A percentile compares a stretch with the other conserved stretches of the same genome.
These are phyloP conservation scores for Auricularia auricula-judae DNA, from an alignment of 768 basidiomycete species.

Conservation along the genomic window DNA sequence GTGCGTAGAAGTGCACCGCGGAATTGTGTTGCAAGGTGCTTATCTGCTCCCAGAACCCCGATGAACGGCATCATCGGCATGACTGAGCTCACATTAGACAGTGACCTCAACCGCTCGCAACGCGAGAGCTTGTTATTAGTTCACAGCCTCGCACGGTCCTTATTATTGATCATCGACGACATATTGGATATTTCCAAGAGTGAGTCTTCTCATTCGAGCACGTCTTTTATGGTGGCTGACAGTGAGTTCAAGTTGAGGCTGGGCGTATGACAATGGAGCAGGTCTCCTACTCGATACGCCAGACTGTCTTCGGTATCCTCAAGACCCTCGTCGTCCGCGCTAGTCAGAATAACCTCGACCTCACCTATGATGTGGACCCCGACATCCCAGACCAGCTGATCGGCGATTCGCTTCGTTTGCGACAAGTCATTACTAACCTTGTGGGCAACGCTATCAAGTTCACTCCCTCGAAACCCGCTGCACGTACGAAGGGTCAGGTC, in stretches of 20 bases:
- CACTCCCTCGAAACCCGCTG: constrained; percentile 62
- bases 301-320: constrained; percentile 92
- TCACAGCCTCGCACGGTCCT: constrained; percentile 83
- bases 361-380: constrained; percentile 92
- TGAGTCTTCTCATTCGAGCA: constrained; percentile 29
- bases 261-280: constrained; percentile 99
- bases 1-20: constrained; percentile 32
- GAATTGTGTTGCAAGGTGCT: not conserved
- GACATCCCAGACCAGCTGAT: constrained; percentile 95
- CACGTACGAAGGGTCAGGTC: constrained; percentile 68
- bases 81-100: constrained; percentile 96
- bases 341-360: constrained; percentile 89
- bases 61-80: constrained; percentile 99
- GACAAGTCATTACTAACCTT: constrained; percentile 92
- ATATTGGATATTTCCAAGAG: constrained; percentile 99
- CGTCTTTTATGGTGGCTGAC: not conserved
- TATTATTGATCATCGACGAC: constrained; percentile 96
- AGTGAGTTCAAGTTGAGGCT: constrained; percentile 65
- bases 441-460: constrained; percentile 98
- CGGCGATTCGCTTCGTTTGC: constrained; percentile 87
- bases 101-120: constrained; percentile 88
- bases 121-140: constrained; percentile 92
- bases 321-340: constrained; percentile 98
- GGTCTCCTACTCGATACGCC: constrained; percentile 95
- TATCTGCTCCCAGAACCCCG: constrained; percentile 58